phyloP scores from a whole-genome alignment of 208 protist species.

The Strigomonas culicis region DNA sequence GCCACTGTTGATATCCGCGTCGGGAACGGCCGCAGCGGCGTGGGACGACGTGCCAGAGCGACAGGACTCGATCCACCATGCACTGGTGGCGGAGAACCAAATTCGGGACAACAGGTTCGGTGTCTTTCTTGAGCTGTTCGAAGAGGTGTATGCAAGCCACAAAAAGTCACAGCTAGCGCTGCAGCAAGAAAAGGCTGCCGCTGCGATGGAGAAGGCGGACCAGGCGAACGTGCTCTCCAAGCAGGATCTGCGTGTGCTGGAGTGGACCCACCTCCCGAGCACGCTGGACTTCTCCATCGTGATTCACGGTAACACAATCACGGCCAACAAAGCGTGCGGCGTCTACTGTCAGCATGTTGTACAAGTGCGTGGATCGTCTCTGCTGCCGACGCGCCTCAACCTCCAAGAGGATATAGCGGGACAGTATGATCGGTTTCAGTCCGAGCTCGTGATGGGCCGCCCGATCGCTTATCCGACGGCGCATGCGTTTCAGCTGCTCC shows the following conservation, averaged over 20 bases:
- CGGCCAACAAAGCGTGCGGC: constrained; percentile 38
- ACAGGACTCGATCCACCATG: constrained; percentile 41
- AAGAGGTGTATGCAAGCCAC: constrained; percentile 21
- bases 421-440: constrained; percentile 39
- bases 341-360: constrained; percentile 70
- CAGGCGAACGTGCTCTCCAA: neutral
- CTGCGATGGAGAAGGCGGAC: neutral
- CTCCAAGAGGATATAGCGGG: constrained; percentile 32
- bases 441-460: constrained; percentile 30
- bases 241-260: constrained; percentile 13
- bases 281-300: constrained; percentile 27
- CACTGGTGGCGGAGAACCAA: constrained; percentile 33
- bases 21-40: neutral
- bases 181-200: no score
- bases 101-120: constrained; percentile 36
- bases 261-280: neutral
- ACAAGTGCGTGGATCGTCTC: constrained; percentile 34
- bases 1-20: neutral
- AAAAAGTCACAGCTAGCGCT: neutral
- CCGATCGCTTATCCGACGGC: neutral
- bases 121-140: constrained; percentile 39
- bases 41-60: constrained; percentile 1
- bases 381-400: constrained; percentile 21
- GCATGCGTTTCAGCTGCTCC: constrained; percentile 30
- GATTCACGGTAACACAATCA: constrained; percentile 64